Evolutionary conservation across 2,329 filamentous ascomycete species (phyloP), one percentile per base, ranked within the genome.

Genomic region (Lachnum nothofagi): DNA sequence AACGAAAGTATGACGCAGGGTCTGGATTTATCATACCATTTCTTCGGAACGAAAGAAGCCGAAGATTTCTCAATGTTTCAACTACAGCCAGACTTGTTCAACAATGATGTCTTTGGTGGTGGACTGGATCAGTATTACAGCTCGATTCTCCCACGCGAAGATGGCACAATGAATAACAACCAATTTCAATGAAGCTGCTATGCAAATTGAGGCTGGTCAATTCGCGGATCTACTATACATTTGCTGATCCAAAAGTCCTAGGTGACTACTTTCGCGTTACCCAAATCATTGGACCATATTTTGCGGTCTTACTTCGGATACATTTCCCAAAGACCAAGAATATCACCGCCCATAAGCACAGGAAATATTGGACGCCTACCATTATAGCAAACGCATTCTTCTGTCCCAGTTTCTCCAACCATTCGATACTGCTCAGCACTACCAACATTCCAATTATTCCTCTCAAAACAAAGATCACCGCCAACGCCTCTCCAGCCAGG

Each of bases 401-500:
- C 20, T 58, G 23, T 3, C 62, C 60, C 23, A 56, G 46, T 4
- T 39, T 24, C 22, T 42, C 34, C 14, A 63, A 49, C 61, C 62
- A 64, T 8, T 55, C 35, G n/a, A 54, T 54, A 4, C 55, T 49
- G 29, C 59, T 64, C 24, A 64, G 58, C 14, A 58, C 59, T 44
- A 63, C 54, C 2, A 65, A 27, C 17, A 56, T 54, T 5, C 53
- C 62, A 49, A 63, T 62, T 6, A 60, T 44, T 42, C 63, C 63
- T 16, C 58, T 54, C 7, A 64, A 51, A n/a, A 65, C 57, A 44
- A 63, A 65, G 1, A 64, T 53, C 8, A 59, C 59, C 10, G 63
- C 63, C 16, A 64, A 41, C 2, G 55, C 60, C 47, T 67, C 63
- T 1, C 59, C 63, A 4, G 62, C 58, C 23, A 61, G 50, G 0